Conservation (phyloP, 78 protist genomes). For the Dictyostelium citrinum region DNA sequence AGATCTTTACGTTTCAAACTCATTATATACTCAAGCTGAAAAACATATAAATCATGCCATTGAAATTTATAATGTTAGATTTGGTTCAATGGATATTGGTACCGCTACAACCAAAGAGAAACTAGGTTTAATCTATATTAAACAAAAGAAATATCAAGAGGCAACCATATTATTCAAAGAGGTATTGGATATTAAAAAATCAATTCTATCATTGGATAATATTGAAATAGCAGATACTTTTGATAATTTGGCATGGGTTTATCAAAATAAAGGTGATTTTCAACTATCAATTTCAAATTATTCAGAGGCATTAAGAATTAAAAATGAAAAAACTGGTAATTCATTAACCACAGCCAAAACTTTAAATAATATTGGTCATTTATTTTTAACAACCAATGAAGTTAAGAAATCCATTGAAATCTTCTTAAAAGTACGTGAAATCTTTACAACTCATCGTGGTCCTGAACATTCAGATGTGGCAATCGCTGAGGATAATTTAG, state of each 20-base stretch:
- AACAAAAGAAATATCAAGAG: constrained; percentile 32
- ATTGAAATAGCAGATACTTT: constrained; percentile 59
- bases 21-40: background rate
- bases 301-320: constrained; percentile 24
- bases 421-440: constrained; percentile 29
- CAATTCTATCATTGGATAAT: background rate
- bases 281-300: constrained; percentile 15
- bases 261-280: constrained; percentile 27
- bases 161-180: background rate
- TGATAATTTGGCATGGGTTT: constrained; percentile 59
- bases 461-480: constrained; percentile 67
- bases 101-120: constrained; percentile 16
- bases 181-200: background rate
- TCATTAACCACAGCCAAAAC: constrained; percentile 48
- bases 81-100: constrained; percentile 46
- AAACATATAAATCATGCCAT: constrained; percentile 23
- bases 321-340: constrained; percentile 46
- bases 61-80: constrained; percentile 3
- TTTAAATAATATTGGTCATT: constrained; percentile 56
- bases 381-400: constrained; percentile 18
- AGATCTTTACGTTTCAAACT: constrained; percentile 40
- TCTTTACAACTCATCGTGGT: constrained; percentile 47
- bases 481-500: constrained; percentile 33
- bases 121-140: constrained; percentile 17
- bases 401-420: constrained; percentile 29